Conservation (phyloP, 1,284 basidiomycete genomes). For the Pascua sp. region DNA sequence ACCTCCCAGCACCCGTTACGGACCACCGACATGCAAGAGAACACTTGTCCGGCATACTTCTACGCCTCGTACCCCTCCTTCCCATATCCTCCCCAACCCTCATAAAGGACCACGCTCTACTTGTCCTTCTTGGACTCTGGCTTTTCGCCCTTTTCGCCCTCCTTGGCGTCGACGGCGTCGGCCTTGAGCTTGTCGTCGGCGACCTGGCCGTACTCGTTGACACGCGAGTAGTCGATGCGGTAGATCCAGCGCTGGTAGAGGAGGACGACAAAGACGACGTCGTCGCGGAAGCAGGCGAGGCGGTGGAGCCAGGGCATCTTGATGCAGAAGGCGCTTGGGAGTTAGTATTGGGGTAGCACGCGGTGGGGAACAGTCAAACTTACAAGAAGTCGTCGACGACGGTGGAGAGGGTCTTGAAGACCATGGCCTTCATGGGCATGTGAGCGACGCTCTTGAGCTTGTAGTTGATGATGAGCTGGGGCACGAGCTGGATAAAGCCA, state of each 20-base stretch:
- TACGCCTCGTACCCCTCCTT: too few species aligned
- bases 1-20: too few species aligned
- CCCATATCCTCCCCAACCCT: too few species aligned
- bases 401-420: constrained; percentile 72
- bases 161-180: constrained; percentile 50
- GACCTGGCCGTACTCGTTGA: constrained; percentile 94
- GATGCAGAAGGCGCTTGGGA: constrained; percentile 57
- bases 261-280: constrained; percentile 67
- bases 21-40: too few species aligned
- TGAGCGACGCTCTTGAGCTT: constrained; percentile 70
- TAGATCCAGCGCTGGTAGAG: constrained; percentile 83
- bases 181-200: constrained; percentile 32
- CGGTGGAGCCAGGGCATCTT: constrained; percentile 92
- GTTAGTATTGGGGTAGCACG: not conserved
- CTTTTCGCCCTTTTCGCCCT: constrained; percentile 36
- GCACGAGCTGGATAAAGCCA: constrained; percentile 91
- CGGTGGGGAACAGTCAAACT: constrained; percentile 11
- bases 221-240: constrained; percentile 83
- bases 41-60: too few species aligned
- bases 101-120: constrained; percentile 13
- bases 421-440: constrained; percentile 81
- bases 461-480: constrained; percentile 87
- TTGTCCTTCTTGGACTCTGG: constrained; percentile 42
- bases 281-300: constrained; percentile 63
- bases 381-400: constrained; percentile 88